These are phyloP conservation scores for Azolla pinnata DNA, from an alignment of 75 land plant genomes.

Conservation along the genomic window DNA sequence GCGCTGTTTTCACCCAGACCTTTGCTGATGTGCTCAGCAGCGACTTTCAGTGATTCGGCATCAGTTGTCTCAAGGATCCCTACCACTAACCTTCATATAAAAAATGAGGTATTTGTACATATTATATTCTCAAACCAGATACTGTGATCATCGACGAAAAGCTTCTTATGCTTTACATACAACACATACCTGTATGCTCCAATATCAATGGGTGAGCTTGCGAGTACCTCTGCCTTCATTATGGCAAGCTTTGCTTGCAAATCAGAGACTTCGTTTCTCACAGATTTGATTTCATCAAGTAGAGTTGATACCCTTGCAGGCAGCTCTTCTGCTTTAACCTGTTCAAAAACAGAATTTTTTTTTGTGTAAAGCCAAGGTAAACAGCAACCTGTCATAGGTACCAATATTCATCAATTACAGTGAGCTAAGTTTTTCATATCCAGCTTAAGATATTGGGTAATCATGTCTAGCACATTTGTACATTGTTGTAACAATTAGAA, in stretches of 20 bases:
- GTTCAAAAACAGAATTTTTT: too few species aligned
- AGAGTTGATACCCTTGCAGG: conserved; percentile 49
- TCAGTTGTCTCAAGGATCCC: conserved; percentile 63
- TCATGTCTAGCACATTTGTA: too few species aligned
- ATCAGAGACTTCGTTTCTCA: conserved; percentile 49
- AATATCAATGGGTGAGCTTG: conserved; percentile 37
- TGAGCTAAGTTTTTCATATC: too few species aligned
- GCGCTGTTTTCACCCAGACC: conserved; percentile 70
- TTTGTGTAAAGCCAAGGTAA: too few species aligned
- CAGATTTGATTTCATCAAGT: conserved; percentile 54
- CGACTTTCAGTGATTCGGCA: conserved; percentile 69
- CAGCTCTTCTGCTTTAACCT: conserved; percentile 90
- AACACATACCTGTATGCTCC: conserved; percentile 25
- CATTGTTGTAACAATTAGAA: too few species aligned
- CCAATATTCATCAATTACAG: too few species aligned
- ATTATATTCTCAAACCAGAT: too few species aligned
- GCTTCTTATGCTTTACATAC: background rate
- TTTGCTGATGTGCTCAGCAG: conserved; percentile 60
- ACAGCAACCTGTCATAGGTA: too few species aligned
- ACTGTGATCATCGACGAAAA: too few species aligned
- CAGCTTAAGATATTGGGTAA: too few species aligned
- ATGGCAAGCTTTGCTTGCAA: conserved; percentile 49
- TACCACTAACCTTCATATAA: conserved; percentile 55
- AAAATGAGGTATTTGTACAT: background rate
- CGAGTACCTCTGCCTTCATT: conserved; percentile 55